Evolutionary conservation across 176 grass and related monocot species (phyloP), one percentile per base, ranked within the genome.

Genomic region (Rhynchospora breviuscula): DNA sequence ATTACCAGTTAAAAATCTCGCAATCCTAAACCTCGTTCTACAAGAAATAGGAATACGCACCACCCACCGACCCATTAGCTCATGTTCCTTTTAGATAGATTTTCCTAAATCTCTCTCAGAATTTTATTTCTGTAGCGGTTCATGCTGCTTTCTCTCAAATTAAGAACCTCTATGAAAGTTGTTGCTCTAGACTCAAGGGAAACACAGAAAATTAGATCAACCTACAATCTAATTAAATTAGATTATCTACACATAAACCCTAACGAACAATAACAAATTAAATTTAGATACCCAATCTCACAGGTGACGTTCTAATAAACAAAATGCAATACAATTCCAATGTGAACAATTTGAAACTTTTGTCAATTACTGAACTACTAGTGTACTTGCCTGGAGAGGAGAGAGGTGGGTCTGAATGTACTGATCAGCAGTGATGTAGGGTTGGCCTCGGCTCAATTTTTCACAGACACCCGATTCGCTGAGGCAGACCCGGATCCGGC

Each of bases 341-440:
- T 66, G 9, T 33, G 12, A 66, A 66, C 63, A 35, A 66, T 2
- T 33, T 64, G 62, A 64, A 64, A 64, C 1, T 44, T 18, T 8
- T 43, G 6, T 13, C 5, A 61, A 78, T 43, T 2, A 75, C 6
- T 58, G 4, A 19, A 47, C 18, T 13, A 47, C 18, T 13, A 18
- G 4, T 59, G 12, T 31, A 69, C 73, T 92, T 61, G 88, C 94
- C 92, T 98, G 84, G 43, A 98, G 85, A 51, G 95, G 95, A 2
- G 89, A 83, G 79, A 98, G 86, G 22, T 89, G 63, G 22, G 87
- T 84, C 76, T 83, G 85, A 68, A 77, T 91, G 89, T 88, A 98
- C 82, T 95, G 90, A 22, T 90, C 88, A 8, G 89, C 89, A 25
- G 88, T 85, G 83, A 93, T 79, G 86, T 93, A 89, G 2, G 91